phyloP scores from a whole-genome alignment of 352 stramenopile species.

The Globisporangium spinosum region DNA sequence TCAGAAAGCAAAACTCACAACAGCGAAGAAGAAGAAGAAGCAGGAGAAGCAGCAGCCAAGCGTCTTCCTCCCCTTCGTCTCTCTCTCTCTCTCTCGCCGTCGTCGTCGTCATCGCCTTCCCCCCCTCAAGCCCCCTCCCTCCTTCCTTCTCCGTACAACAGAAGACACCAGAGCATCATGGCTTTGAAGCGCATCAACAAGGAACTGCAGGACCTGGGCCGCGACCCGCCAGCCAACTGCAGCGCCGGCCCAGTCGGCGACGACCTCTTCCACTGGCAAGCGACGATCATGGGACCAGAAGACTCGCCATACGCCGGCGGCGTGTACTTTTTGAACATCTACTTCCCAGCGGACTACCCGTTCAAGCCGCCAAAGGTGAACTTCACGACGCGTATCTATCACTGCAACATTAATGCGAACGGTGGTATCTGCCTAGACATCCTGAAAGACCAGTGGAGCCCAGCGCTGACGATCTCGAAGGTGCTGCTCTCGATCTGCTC shows the following conservation, averaged over 20 bases:
- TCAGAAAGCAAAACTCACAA: slow-evolving; percentile 34
- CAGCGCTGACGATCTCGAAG: slow-evolving; percentile 98
- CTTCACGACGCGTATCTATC: slow-evolving; percentile 99
- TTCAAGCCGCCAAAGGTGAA: slow-evolving; percentile 99
- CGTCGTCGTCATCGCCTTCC: background rate
- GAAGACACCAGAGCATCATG: slow-evolving; percentile 39
- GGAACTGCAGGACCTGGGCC: slow-evolving; percentile 92
- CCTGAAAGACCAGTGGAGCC: slow-evolving; percentile 99
- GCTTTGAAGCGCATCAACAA: slow-evolving; percentile 95
- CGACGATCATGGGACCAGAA: slow-evolving; percentile 97
- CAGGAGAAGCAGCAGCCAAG: slow-evolving; percentile 22
- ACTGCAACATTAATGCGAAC: slow-evolving; percentile 99
- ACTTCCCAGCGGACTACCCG: slow-evolving; percentile 99
- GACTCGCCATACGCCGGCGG: slow-evolving; percentile 97
- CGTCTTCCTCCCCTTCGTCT: slow-evolving; percentile 1
- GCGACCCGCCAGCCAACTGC: slow-evolving; percentile 98
- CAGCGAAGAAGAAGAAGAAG: slow-evolving; percentile 30
- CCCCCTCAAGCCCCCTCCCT: background rate
- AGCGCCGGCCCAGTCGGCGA: slow-evolving; percentile 96
- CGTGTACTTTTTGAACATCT: slow-evolving; percentile 99
- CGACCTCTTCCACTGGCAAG: slow-evolving; percentile 98
- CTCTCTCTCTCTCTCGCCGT: background rate
- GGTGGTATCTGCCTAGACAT: slow-evolving; percentile 99
- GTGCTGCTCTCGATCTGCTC: slow-evolving; percentile 99
- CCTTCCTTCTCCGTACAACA: background rate